Evolutionary conservation across 108 stramenopile species (phyloP).

Genomic region (Discostella stelligeroides): DNA sequence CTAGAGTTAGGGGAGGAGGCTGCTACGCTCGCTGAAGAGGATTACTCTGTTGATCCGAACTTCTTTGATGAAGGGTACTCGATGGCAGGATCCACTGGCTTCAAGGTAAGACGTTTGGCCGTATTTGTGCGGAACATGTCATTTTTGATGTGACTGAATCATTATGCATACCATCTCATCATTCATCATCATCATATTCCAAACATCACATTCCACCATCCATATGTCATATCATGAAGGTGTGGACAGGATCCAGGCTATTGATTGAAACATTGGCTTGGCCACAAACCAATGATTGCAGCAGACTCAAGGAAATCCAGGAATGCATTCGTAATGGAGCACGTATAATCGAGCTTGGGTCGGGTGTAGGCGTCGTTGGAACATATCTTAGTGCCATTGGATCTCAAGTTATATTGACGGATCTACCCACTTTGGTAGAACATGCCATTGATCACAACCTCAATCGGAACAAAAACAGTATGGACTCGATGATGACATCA

Average conservation of each 20-base stretch:
- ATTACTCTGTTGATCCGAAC: constrained; percentile 49
- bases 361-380: constrained; percentile 72
- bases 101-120: constrained; percentile 32
- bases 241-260: constrained; percentile 70
- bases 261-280: constrained; percentile 57
- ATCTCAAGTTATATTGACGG: constrained; percentile 60
- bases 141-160: too few species aligned
- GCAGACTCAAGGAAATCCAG: constrained; percentile 34
- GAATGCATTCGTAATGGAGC: constrained; percentile 17
- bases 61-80: constrained; percentile 74
- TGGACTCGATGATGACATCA: neutral
- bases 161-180: too few species aligned
- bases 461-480: constrained; percentile 33
- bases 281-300: constrained; percentile 16
- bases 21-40: constrained; percentile 21
- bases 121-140: neutral
- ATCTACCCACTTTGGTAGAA: constrained; percentile 67
- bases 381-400: constrained; percentile 51
- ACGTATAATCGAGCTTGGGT: constrained; percentile 57
- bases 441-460: constrained; percentile 60
- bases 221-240: neutral
- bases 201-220: too few species aligned
- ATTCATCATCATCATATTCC: too few species aligned
- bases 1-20: constrained; percentile 49
- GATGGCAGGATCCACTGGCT: constrained; percentile 67